Base-by-base conservation (phyloP, 2,329 filamentous ascomycete species). In the Nemania sp. region DNA sequence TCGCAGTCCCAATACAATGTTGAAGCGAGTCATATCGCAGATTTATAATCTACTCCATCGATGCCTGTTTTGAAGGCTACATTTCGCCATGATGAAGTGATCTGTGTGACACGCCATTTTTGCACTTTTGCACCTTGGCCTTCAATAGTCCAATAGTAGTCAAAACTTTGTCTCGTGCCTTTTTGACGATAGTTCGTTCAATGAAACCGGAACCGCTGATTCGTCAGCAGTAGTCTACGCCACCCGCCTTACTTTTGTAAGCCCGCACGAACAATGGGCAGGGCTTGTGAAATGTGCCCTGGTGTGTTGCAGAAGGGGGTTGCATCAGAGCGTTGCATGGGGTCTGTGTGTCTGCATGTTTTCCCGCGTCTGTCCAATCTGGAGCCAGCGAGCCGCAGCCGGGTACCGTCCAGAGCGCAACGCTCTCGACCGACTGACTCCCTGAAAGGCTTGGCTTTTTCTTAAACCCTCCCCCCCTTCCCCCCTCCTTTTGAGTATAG, bases 161-260 rank as follows among this genome's bases (percentile, higher is more conserved):
- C n/a, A n/a, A n/a, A n/a, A n/a, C n/a, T n/a, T n/a, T n/a, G n/a
- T n/a, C n/a, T n/a, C n/a, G n/a, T 12, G 28, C 28, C 9, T 14
- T 28, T 6, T 31, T 31, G 28, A 44, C 17, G 15, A 12, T 41
- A 22, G 30, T 42, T 56, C 34, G 36, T 36, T 34, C 46, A 22
- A 15, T n/a, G 11, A 31, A 22, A 31, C 20, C n/a, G 8, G 28
- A 28, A 17, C 8, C 30, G 26, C 54, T 66, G 61, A 67, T 68
- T 67, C 63, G 66, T 37, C 52, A 45, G 60, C 34, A 56, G 30
- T 34, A 14, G 49, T 54, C 52, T 50, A 61, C 59, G 65, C 65
- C 64, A 68, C 62, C 62, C 67, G 67, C 67, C 67, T 64, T 69
- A 68, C 64, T 68, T 68, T 68, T 66, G 39, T 33, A 50, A 54